Conservation (phyloP, 2,329 filamentous ascomycete genomes). For the Neofusicoccum umdonicola region DNA sequence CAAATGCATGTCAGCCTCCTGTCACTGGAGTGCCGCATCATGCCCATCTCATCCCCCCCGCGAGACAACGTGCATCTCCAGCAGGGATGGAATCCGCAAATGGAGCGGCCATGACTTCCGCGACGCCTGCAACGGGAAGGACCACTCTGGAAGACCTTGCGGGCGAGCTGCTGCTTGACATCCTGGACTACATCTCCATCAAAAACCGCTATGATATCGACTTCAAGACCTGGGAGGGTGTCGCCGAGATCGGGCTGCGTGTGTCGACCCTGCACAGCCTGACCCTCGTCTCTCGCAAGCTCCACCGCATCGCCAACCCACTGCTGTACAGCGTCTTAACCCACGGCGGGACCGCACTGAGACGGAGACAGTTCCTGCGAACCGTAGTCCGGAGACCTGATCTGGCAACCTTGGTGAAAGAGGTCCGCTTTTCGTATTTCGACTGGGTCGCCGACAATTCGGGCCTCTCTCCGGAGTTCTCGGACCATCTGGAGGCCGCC, state of each 20-base stretch:
- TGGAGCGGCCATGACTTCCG: not conserved
- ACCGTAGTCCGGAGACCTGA: not conserved
- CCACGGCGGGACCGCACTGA: not conserved
- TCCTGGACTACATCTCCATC: not conserved
- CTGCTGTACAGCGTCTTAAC: not conserved
- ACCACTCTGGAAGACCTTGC: not conserved
- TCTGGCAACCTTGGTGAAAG: not conserved
- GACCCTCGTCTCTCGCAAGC: not conserved
- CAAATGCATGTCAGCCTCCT: not conserved
- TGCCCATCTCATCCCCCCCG: not conserved
- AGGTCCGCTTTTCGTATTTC: not conserved
- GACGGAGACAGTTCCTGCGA: not conserved
- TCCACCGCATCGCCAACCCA: not conserved
- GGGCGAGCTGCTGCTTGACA: not conserved
- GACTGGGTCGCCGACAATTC: not conserved
- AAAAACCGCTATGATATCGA: not conserved
- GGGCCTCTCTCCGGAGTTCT: not conserved
- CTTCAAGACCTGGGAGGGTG: not conserved
- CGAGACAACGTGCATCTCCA: too few species aligned
- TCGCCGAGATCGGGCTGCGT: not conserved
- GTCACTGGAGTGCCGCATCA: too few species aligned
- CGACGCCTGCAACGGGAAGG: too few species aligned
- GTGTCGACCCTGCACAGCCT: not conserved
- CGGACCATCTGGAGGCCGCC: not conserved
- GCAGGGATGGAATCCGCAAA: too few species aligned